A percentile compares a stretch with the other conserved stretches of the same genome.
Conservation (phyloP, 2,329 filamentous ascomycete genomes). For the Macrophomina pseudophaseolina region DNA sequence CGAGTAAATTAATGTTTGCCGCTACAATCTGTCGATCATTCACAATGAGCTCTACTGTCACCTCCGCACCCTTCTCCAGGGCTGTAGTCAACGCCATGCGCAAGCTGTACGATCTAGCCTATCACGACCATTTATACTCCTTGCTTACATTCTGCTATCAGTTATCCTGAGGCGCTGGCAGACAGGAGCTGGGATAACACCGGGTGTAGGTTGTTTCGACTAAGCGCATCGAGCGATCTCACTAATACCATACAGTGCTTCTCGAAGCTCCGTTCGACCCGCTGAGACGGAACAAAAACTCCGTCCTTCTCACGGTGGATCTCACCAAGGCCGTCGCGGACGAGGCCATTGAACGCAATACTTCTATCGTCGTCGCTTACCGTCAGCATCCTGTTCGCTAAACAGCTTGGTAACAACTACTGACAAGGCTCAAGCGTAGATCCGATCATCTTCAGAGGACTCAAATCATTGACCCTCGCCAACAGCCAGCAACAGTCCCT, state of each 20-base stretch:
- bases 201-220: slow-evolving; percentile 60
- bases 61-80: slow-evolving; percentile 65
- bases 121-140: not conserved
- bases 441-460: slow-evolving; percentile 91
- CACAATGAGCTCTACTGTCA: slow-evolving; percentile 47
- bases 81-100: slow-evolving; percentile 80
- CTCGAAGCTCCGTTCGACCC: slow-evolving; percentile 70
- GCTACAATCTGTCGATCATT: slow-evolving; percentile 41
- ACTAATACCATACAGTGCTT: slow-evolving; percentile 55
- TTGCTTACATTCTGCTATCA: slow-evolving; percentile 43
- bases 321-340: slow-evolving; percentile 86
- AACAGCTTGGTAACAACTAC: not conserved
- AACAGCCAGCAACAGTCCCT: slow-evolving; percentile 89
- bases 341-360: slow-evolving; percentile 79
- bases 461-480: slow-evolving; percentile 84
- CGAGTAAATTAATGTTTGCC: slow-evolving; percentile 32
- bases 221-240: too few relatives aligned
- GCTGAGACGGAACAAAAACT: slow-evolving; percentile 63
- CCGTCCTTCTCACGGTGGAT: slow-evolving; percentile 84
- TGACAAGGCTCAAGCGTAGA: slow-evolving; percentile 60
- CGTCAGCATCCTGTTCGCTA: slow-evolving; percentile 60
- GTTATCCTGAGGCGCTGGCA: slow-evolving; percentile 87
- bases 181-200: slow-evolving; percentile 96
- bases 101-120: slow-evolving; percentile 68
- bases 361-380: slow-evolving; percentile 85